phyloP scores from a whole-genome alignment of 73 alveolate genomes.

The Halteria grandinella region DNA sequence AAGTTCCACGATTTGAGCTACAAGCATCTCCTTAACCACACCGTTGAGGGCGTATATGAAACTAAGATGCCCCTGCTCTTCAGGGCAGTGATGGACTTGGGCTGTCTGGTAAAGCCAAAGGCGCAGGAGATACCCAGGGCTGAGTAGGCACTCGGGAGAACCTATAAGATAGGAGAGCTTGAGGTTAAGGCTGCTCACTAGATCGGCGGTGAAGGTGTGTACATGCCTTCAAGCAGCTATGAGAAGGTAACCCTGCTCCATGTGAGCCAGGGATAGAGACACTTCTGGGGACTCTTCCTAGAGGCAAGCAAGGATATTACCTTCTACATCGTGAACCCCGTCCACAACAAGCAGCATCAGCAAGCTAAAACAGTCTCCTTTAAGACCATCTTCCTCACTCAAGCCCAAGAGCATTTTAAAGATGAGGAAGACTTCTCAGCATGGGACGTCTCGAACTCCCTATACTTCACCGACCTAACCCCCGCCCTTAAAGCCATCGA shows the following conservation, averaged over 20 bases:
- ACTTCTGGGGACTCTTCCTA: conserved; percentile 62
- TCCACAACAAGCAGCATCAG: conserved; percentile 14
- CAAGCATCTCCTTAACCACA: conserved; percentile 78
- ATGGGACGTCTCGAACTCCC: conserved; percentile 33
- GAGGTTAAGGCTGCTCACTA: conserved; percentile 32
- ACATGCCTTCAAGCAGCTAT: conserved; percentile 23
- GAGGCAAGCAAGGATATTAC: conserved; percentile 19
- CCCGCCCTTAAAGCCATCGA: conserved; percentile 68
- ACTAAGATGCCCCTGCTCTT: conserved; percentile 90
- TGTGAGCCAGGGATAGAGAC: conserved; percentile 25
- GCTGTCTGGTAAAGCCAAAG: conserved; percentile 81
- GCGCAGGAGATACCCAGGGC: conserved; percentile 50
- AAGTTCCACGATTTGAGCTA: no score
- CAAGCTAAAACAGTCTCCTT: not conserved
- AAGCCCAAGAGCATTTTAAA: not conserved
- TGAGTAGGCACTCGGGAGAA: conserved; percentile 78
- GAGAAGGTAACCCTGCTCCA: conserved; percentile 36
- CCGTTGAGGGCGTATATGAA: conserved; percentile 96
- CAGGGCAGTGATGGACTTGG: conserved; percentile 82
- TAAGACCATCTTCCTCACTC: conserved; percentile 42
- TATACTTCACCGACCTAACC: conserved; percentile 52
- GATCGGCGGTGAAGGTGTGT: not conserved
- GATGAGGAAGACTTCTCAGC: not conserved
- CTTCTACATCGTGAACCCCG: conserved; percentile 47
- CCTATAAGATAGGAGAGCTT: conserved; percentile 49